Conservation (phyloP, 352 stramenopile genomes). For the Pythium sp. region DNA sequence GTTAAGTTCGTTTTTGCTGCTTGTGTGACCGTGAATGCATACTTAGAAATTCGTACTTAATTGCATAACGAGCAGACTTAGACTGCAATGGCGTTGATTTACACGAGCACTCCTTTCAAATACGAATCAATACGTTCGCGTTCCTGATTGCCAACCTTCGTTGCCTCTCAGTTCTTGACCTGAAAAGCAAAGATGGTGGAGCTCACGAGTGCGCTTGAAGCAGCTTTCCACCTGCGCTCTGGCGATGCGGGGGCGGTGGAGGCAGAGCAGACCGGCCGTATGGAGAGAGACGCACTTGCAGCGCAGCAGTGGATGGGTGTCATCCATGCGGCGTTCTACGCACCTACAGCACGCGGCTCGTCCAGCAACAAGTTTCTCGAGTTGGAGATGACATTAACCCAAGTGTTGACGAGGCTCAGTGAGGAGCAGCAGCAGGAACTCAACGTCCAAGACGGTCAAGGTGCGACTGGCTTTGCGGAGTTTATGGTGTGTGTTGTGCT, state of each 20-base stretch:
- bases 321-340: constrained; percentile 41
- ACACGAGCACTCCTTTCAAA: background rate
- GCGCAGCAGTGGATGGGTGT: constrained; percentile 18
- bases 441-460: background rate
- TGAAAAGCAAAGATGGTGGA: constrained; percentile 4
- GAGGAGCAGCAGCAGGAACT: background rate
- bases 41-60: background rate
- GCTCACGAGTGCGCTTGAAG: constrained; percentile 7
- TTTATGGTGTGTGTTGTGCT: constrained; percentile 42
- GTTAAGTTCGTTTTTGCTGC: background rate
- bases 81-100: background rate
- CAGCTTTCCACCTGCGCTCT: background rate
- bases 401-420: constrained; percentile 21
- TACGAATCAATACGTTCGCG: background rate
- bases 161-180: background rate
- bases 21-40: background rate
- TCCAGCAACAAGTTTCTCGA: constrained; percentile 49
- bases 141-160: background rate
- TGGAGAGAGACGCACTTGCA: background rate
- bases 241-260: background rate
- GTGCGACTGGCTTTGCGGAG: constrained; percentile 23
- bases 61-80: background rate
- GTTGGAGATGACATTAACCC: constrained; percentile 37
- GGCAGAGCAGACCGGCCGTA: background rate
- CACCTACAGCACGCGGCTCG: constrained; percentile 9